Evolutionary conservation across 768 basidiomycete genomes (phyloP).

Genomic region (Macrolepiota albuminosa): DNA sequence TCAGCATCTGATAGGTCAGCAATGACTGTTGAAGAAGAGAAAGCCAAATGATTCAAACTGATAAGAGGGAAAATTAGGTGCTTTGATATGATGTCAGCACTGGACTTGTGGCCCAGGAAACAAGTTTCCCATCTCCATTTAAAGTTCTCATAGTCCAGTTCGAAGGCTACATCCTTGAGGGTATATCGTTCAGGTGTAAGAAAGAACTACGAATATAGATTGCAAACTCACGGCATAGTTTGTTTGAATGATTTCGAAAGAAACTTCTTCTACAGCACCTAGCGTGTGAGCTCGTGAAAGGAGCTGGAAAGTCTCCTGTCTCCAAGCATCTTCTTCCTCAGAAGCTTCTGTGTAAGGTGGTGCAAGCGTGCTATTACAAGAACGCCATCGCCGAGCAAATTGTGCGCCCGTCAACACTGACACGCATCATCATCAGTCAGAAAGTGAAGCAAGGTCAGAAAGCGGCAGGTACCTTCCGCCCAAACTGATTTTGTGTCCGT

Average conservation of each 20-base stretch:
- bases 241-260: constrained; percentile 57
- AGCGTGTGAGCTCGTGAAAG: constrained; percentile 58
- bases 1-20: constrained; percentile 51
- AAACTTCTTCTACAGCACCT: constrained; percentile 49
- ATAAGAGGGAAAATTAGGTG: constrained; percentile 77
- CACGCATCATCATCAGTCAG: constrained; percentile 6
- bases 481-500: constrained; percentile 75
- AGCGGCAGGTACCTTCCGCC: constrained; percentile 58
- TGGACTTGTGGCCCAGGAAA: constrained; percentile 55
- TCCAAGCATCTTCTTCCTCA: constrained; percentile 60
- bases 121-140: constrained; percentile 81
- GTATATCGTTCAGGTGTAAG: constrained; percentile 1
- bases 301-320: constrained; percentile 46
- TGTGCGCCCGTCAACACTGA: constrained; percentile 52
- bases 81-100: constrained; percentile 71
- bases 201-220: constrained; percentile 1
- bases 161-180: constrained; percentile 66
- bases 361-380: constrained; percentile 42
- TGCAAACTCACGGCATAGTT: constrained; percentile 48
- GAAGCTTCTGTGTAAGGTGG: constrained; percentile 19
- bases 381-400: constrained; percentile 67
- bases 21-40: constrained; percentile 55
- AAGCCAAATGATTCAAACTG: constrained; percentile 63
- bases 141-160: constrained; percentile 53
- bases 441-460: constrained; percentile 8